Percentiles rank a stretch among this genome's conserved stretches.
These are phyloP conservation scores for Auricularia heimuer DNA, from an alignment of 768 basidiomycete species.

Conservation along the genomic window DNA sequence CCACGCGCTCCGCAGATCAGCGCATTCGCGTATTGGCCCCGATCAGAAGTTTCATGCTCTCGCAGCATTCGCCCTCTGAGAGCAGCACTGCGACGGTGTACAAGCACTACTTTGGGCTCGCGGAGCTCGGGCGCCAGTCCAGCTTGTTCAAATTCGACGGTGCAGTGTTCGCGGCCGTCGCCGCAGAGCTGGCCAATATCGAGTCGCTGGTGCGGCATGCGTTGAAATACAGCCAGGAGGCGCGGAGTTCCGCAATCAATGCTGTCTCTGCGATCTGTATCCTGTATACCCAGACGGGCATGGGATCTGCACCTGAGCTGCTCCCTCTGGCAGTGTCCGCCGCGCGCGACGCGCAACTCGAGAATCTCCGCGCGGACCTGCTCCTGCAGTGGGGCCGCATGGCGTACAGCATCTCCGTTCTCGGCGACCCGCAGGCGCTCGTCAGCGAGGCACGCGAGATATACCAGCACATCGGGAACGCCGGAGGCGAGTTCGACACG, in stretches of 20 bases:
- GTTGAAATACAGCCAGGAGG: too few species aligned
- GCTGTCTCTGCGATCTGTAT: too few species aligned
- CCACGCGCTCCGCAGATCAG: constrained; percentile 10
- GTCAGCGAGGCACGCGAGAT: not conserved
- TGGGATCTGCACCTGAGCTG: too few species aligned
- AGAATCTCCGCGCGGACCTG: not conserved
- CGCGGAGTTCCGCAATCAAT: too few species aligned
- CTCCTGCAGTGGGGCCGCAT: not conserved
- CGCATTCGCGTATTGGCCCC: not conserved
- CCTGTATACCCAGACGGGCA: too few species aligned
- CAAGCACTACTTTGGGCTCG: not conserved
- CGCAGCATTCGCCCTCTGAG: not conserved
- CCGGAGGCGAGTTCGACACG: too few species aligned
- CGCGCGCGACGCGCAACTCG: not conserved
- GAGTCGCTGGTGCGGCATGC: too few species aligned
- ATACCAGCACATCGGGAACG: not conserved
- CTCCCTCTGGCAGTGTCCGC: not conserved
- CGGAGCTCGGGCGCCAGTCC: not conserved
- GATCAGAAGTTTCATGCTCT: not conserved
- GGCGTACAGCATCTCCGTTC: not conserved
- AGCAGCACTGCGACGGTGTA: not conserved
- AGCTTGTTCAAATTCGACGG: not conserved
- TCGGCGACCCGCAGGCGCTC: not conserved
- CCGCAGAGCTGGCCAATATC: not conserved
- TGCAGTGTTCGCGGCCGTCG: not conserved